These are phyloP conservation scores for Malbranchea zuffiana DNA, from an alignment of 2,329 filamentous ascomycete species.

Conservation along the genomic window DNA sequence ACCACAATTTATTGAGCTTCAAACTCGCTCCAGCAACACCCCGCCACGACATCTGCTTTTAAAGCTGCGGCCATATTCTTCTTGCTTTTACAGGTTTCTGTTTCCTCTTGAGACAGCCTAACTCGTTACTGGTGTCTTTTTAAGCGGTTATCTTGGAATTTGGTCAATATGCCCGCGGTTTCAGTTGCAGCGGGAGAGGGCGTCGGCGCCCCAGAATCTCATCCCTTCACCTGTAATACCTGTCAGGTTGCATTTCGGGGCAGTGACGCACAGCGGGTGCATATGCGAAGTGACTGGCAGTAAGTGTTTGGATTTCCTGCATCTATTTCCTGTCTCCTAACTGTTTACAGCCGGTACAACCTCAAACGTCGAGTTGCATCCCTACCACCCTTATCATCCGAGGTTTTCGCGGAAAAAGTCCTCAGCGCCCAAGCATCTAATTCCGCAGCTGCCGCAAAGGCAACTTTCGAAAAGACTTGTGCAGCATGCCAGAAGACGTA, in stretches of 20 bases:
- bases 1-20: neutral
- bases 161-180: slow-evolving; percentile 9
- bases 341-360: slow-evolving; percentile 65
- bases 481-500: slow-evolving; percentile 80
- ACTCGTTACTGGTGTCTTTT: neutral
- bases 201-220: slow-evolving; percentile 37
- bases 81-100: too few species aligned
- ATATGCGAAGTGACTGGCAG: slow-evolving; percentile 99
- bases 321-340: slow-evolving; percentile 5
- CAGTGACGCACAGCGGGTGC: slow-evolving; percentile 80
- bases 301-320: slow-evolving; percentile 41
- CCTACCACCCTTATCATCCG: slow-evolving; percentile 71
- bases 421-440: slow-evolving; percentile 78
- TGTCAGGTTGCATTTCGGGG: slow-evolving; percentile 95
- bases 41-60: too few species aligned
- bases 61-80: too few species aligned
- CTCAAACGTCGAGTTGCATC: slow-evolving; percentile 58
- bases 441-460: slow-evolving; percentile 74
- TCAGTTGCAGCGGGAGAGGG: neutral
- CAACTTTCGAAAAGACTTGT: slow-evolving; percentile 76
- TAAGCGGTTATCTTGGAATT: neutral
- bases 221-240: slow-evolving; percentile 96
- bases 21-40: neutral
- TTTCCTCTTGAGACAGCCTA: neutral
- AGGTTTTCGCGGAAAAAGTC: slow-evolving; percentile 92